These are phyloP conservation scores for Umbelopsis sp. DNA, from an alignment of 192 early-diverging fungal genomes.

Conservation along the genomic window DNA sequence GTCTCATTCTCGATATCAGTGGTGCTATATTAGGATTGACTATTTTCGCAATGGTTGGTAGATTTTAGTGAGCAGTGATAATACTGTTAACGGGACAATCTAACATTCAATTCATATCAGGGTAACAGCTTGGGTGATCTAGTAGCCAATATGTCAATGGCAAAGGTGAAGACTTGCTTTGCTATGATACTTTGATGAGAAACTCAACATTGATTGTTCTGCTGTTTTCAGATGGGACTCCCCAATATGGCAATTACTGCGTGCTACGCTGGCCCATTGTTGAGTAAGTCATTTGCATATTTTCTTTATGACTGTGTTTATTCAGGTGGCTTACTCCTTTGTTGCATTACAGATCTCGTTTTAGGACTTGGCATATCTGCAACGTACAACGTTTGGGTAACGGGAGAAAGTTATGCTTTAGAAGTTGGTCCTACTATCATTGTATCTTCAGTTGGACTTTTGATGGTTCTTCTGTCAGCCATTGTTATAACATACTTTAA, in stretches of 20 bases:
- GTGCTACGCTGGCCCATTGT: slow-evolving; percentile 92
- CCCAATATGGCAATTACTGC: slow-evolving; percentile 94
- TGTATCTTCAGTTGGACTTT: slow-evolving; percentile 68
- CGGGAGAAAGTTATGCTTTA: slow-evolving; percentile 54
- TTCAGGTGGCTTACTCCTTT: neutral
- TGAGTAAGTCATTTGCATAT: slow-evolving; percentile 57
- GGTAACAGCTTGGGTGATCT: slow-evolving; percentile 87
- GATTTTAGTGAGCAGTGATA: neutral
- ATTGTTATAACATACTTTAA: slow-evolving; percentile 61
- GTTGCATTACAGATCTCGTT: slow-evolving; percentile 60
- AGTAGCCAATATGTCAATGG: slow-evolving; percentile 89
- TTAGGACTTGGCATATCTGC: slow-evolving; percentile 82
- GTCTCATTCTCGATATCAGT: slow-evolving; percentile 76
- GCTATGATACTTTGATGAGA: neutral
- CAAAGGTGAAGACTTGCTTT: slow-evolving; percentile 43
- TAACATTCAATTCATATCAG: slow-evolving; percentile 29
- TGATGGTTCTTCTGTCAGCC: slow-evolving; percentile 59
- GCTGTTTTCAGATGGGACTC: slow-evolving; percentile 70
- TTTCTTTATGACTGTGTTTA: neutral
- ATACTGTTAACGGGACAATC: neutral
- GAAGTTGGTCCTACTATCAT: slow-evolving; percentile 66
- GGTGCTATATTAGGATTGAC: slow-evolving; percentile 82
- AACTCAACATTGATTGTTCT: neutral
- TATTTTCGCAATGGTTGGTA: slow-evolving; percentile 77
- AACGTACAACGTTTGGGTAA: slow-evolving; percentile 53